These are phyloP conservation scores for Ormosia semicastrata DNA, from an alignment of 306 rosid genomes.

Conservation along the genomic window DNA sequence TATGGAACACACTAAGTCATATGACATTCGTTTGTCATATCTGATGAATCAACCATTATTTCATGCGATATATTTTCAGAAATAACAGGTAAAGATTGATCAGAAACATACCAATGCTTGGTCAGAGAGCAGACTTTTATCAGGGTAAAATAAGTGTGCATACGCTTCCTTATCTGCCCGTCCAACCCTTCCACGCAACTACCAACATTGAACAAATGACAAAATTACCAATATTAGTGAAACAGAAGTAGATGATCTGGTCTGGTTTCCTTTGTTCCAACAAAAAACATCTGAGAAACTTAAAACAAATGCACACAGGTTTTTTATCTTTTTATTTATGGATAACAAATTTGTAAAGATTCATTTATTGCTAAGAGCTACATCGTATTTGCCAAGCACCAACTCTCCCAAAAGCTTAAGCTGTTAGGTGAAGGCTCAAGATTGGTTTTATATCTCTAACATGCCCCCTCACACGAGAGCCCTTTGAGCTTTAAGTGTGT, in stretches of 20 bases:
- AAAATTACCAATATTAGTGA: slow-evolving; percentile 17
- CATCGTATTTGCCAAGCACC: background rate
- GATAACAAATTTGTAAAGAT: background rate
- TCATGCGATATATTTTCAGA: slow-evolving; percentile 8
- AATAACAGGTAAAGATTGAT: slow-evolving; percentile 22
- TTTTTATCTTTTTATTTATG: background rate
- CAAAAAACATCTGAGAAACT: background rate
- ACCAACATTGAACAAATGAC: slow-evolving; percentile 29
- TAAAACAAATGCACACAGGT: background rate
- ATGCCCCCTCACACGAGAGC: background rate
- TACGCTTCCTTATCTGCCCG: slow-evolving; percentile 97
- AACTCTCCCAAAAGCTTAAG: background rate
- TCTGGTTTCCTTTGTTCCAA: slow-evolving; percentile 2
- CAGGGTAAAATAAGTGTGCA: slow-evolving; percentile 86
- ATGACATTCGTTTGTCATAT: background rate
- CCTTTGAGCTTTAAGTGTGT: background rate
- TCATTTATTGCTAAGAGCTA: background rate
- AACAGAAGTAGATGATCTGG: background rate
- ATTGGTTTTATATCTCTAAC: background rate
- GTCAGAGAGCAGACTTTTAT: slow-evolving; percentile 71
- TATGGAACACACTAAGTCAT: background rate
- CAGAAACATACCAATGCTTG: slow-evolving; percentile 69
- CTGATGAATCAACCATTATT: slow-evolving; percentile 4
- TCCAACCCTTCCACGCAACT: slow-evolving; percentile 99
- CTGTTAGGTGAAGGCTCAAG: background rate